Percentiles rank a stretch among this genome's conserved stretches.
phyloP scores from a whole-genome alignment of 495 filamentous ascomycete genomes.

The Penicillium paradoxum region DNA sequence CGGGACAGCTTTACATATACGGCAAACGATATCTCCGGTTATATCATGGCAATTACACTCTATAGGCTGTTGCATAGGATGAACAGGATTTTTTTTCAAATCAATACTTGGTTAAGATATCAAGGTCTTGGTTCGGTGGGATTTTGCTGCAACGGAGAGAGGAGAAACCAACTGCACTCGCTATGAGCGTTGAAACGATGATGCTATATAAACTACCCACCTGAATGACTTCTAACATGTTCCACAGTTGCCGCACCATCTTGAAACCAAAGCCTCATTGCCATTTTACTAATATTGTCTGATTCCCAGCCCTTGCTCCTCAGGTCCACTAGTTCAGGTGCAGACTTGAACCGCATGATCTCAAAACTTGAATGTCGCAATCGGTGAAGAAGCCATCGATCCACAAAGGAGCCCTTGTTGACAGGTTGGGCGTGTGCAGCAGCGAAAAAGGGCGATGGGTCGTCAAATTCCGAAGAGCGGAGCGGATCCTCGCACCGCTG shows the following conservation, averaged over 20 bases:
- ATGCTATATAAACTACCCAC: not conserved
- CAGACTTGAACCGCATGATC: slow-evolving; percentile 22
- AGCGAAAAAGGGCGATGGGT: slow-evolving; percentile 14
- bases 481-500: slow-evolving; percentile 9
- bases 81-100: too few species aligned
- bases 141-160: not conserved
- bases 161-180: not conserved
- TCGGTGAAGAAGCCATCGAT: slow-evolving; percentile 31
- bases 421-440: slow-evolving; percentile 1
- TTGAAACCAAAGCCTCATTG: slow-evolving; percentile 21
- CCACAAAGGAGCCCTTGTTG: slow-evolving; percentile 19
- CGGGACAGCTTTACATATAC: too few species aligned
- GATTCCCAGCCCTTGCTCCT: slow-evolving; percentile 18
- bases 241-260: slow-evolving; percentile 14
- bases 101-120: too few species aligned
- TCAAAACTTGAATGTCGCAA: slow-evolving; percentile 27
- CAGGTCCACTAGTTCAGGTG: slow-evolving; percentile 16
- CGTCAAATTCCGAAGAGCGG: slow-evolving; percentile 9
- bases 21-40: too few species aligned
- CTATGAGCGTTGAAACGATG: not conserved
- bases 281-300: slow-evolving; percentile 22
- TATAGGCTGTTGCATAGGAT: too few species aligned
- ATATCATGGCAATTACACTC: too few species aligned
- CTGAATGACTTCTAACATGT: not conserved
- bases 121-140: too few species aligned